phyloP scores from a whole-genome alignment of 192 early-diverging fungal genomes.

The Chytriomyces sp. region DNA sequence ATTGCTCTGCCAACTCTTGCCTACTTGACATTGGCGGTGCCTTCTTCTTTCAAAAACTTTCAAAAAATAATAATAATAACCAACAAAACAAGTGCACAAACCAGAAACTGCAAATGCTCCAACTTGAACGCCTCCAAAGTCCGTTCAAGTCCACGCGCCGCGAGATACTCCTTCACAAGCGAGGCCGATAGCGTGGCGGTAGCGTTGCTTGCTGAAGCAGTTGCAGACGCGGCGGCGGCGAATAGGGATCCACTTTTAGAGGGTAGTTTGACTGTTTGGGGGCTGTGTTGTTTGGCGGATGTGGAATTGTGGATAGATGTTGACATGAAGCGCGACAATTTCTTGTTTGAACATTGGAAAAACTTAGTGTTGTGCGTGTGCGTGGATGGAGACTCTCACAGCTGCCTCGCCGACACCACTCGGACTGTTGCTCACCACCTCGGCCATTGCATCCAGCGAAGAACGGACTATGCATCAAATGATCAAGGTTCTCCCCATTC shows the following conservation, averaged over 20 bases:
- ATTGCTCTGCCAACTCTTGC: conserved; percentile 28
- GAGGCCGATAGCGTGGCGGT: conserved; percentile 19
- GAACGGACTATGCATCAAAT: conserved; percentile 25
- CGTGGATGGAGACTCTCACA: not conserved
- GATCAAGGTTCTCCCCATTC: conserved; percentile 1
- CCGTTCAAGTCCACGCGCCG: conserved; percentile 31
- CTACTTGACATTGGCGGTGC: conserved; percentile 22
- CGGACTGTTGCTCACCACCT: not conserved
- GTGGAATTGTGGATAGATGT: too few species aligned
- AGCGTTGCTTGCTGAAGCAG: not conserved
- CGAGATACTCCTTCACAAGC: conserved; percentile 40
- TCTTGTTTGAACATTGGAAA: too few species aligned
- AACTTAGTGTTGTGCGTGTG: too few species aligned
- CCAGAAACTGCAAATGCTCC: conserved; percentile 38
- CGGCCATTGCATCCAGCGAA: not conserved
- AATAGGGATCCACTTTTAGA: too few species aligned
- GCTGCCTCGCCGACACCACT: not conserved
- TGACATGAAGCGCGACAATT: too few species aligned
- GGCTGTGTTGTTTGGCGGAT: too few species aligned
- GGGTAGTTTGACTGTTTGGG: too few species aligned
- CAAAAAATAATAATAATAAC: not conserved
- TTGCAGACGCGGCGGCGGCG: not conserved
- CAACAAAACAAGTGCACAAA: conserved; percentile 19
- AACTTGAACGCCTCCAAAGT: conserved; percentile 43
- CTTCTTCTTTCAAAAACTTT: conserved; percentile 8